phyloP scores from a whole-genome alignment of 306 rosid species.

The Gynostemma pentaphyllum region DNA sequence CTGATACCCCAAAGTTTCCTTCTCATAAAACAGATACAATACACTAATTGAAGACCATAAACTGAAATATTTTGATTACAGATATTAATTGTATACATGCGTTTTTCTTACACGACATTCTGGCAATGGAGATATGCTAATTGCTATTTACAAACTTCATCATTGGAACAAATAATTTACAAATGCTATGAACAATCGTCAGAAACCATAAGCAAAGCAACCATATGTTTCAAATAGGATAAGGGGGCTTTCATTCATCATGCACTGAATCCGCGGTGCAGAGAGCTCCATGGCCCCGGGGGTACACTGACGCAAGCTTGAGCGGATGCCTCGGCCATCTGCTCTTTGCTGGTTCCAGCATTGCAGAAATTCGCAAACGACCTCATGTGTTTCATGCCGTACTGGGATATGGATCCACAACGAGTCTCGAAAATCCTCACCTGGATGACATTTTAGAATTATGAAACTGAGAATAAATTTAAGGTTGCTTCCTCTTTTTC shows the following conservation, averaged over 20 bases:
- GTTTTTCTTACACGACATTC: background rate
- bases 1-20: background rate
- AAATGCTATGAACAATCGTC: constrained; percentile 6
- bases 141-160: background rate
- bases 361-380: constrained; percentile 91
- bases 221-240: background rate
- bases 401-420: constrained; percentile 87
- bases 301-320: constrained; percentile 70
- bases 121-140: background rate
- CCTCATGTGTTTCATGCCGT: constrained; percentile 95
- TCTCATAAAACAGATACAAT: background rate
- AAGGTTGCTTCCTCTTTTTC: background rate
- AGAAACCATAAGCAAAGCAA: background rate
- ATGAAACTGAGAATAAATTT: background rate
- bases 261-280: constrained; percentile 62
- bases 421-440: constrained; percentile 81
- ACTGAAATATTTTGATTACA: background rate
- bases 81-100: background rate
- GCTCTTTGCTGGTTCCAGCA: constrained; percentile 44
- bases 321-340: constrained; percentile 67
- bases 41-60: background rate
- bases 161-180: background rate
- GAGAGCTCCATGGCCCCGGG: constrained; percentile 62
- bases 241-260: constrained; percentile 8
- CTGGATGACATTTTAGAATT: constrained; percentile 19